Evolutionary conservation across 345 rosid species (phyloP), one percentile per base, ranked within the genome.

Genomic region (Lepidium sativum): DNA sequence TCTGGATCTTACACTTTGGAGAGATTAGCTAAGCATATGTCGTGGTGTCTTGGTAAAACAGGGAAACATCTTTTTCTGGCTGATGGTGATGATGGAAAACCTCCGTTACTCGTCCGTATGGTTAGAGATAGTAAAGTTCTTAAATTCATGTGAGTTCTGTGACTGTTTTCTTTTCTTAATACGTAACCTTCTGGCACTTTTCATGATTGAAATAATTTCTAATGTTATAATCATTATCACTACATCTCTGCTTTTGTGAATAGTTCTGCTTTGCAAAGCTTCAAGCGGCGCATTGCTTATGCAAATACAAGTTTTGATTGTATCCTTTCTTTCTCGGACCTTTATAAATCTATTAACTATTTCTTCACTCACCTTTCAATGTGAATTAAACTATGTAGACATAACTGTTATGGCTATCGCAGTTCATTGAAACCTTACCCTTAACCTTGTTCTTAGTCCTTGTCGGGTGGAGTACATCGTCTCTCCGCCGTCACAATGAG

Each of bases 391-490:
- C 16, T 53, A 17, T 10, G 29, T 29, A n/a, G n/a, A 54, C 27
- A 23, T 9, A 34, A 55, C 38, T 69, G 32, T 53, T 42, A 11
- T 41, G 31, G 62, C 42, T 14, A 15, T 31, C 15, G 32, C 34
- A 39, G 38, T 49, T 34, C 37, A 25, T 63, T 62, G 80, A 45
- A 72, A 71, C 75, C 98, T 84, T 89, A 58, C 88, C 87, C 12
- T 58, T 15, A n/a, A 9, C 35, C 40, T 65, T 64, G 54, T 49
- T 45, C 29, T 34, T 60, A 92, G 96, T 79, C 61, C 70, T 92
- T 45, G 98, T 89, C 5, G 98, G 98, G 27, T 89, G 98, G 98
- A 81, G 98, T 60, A 86, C 98, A 59, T 82, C 98, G 16, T 92
- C 96, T 37, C 67, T 92, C 11, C 67, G 95, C 40, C 86, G 52